Base-by-base conservation (phyloP, 1,284 basidiomycete species). In the Ganoderma lucidum region DNA sequence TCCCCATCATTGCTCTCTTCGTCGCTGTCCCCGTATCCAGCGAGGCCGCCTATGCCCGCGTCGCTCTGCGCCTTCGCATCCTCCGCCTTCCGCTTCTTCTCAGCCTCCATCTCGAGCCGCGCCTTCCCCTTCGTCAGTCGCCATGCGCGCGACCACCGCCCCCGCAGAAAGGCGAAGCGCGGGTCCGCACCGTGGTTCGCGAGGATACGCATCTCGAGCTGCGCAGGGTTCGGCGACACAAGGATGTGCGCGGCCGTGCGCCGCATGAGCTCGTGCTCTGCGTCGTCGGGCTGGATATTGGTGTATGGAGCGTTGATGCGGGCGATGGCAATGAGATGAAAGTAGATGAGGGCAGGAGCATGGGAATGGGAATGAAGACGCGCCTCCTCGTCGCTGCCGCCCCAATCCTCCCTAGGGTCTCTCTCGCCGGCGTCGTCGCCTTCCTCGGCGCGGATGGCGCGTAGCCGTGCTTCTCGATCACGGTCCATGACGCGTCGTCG, bases 151-250 rank as follows among this genome's bases (percentile, higher is more conserved):
- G 84, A 83, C 89, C 91, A 96, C 39, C 92, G 82, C 0, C 94
- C 94, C 23, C 89, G 86, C 45, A 97, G 80, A 78, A 96, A 97
- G 0, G 90, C 88, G 76, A 97, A 96, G 1, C 88, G 84, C 74
- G 76, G 83, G 77, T 90, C 95, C 72, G 78, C 82, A 0, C 93
- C 90, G 75, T 96, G 89, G 74, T 96, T 95, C 6, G 95, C 90
- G 5, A 96, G 82, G 70, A 97, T 96, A n/a, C 94, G 88, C 86
- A 95, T 90, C 79, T 96, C 94, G 17, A 96, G 84, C 70, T 94
- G 88, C 0, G 89, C 87, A 6, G 93, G 86, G 75, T 96, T 95
- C 3, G 90, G 88, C 0, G 94, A 93, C 4, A 85, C 81, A 14
- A 86, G 77, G 17, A 96, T 78, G 71, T 94, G 90, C 8, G 77